phyloP scores from a whole-genome alignment of 75 land plant species.

The Selaginella moellendorffii region DNA sequence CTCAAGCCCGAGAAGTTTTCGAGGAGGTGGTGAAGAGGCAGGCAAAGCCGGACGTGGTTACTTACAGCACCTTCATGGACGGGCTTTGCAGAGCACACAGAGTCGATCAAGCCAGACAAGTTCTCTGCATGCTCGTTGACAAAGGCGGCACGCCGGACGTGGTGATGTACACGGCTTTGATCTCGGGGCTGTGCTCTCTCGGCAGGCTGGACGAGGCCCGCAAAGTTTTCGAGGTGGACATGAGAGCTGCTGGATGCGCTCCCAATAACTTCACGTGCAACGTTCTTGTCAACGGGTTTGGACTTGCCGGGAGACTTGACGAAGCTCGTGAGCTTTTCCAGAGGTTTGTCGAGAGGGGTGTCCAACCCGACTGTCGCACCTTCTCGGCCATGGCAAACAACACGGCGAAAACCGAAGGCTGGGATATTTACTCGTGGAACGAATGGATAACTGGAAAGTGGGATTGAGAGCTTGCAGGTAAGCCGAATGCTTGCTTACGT shows the following conservation, averaged over 20 bases:
- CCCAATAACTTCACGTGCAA: conserved; percentile 1
- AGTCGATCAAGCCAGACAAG: not conserved
- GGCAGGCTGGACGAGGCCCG: not conserved
- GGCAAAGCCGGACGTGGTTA: not conserved
- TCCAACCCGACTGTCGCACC: not conserved
- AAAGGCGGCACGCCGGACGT: conserved; percentile 3
- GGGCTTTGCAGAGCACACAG: not conserved
- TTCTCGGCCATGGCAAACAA: not conserved
- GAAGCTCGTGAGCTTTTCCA: conserved; percentile 4
- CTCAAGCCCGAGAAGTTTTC: not conserved
- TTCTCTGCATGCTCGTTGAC: not conserved
- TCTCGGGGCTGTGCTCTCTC: not conserved
- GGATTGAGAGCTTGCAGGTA: too few species aligned
- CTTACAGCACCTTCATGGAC: not conserved
- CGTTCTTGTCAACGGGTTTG: not conserved
- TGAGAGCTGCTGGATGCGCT: not conserved
- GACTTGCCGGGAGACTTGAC: not conserved
- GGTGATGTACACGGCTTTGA: not conserved
- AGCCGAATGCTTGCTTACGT: too few species aligned
- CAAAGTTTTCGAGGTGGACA: not conserved
- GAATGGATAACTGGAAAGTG: too few species aligned
- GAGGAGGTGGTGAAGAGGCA: not conserved
- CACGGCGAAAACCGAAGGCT: not conserved
- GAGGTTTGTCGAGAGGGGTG: not conserved
- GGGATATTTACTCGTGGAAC: not conserved